phyloP scores from a whole-genome alignment of 2,329 filamentous ascomycete species.

The Colletotrichum tropicale region DNA sequence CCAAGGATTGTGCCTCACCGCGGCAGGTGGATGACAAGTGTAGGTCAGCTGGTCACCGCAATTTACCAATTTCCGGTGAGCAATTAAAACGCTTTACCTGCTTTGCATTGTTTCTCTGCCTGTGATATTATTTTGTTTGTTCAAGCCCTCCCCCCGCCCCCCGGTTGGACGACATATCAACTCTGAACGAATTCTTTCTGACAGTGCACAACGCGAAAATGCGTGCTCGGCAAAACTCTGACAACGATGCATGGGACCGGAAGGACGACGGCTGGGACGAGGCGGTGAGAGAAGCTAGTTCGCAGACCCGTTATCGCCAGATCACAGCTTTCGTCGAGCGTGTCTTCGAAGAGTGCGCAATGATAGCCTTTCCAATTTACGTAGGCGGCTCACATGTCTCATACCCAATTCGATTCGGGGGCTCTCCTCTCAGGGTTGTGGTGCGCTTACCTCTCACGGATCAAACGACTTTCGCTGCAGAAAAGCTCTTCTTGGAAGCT shows the following conservation, averaged over 20 bases:
- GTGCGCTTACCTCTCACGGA: conserved; percentile 27
- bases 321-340: conserved; percentile 23
- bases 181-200: no score
- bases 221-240: conserved; percentile 29
- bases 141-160: no score
- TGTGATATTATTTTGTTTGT: no score
- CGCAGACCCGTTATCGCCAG: conserved; percentile 21
- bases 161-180: no score
- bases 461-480: conserved; percentile 22
- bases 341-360: conserved; percentile 20
- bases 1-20: no score
- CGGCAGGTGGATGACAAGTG: no score
- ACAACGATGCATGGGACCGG: conserved; percentile 30
- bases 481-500: conserved; percentile 27
- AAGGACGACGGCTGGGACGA: conserved; percentile 30
- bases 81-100: no score
- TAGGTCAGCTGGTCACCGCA: no score
- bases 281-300: conserved; percentile 25
- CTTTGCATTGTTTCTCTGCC: no score
- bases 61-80: no score
- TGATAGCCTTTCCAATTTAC: conserved; percentile 25
- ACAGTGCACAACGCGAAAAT: conserved; percentile 9
- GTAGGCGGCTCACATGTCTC: conserved; percentile 32
- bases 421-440: conserved; percentile 14
- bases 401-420: conserved; percentile 25